Conservation (phyloP, 345 rosid species). For the Brassica rapa region DNA sequence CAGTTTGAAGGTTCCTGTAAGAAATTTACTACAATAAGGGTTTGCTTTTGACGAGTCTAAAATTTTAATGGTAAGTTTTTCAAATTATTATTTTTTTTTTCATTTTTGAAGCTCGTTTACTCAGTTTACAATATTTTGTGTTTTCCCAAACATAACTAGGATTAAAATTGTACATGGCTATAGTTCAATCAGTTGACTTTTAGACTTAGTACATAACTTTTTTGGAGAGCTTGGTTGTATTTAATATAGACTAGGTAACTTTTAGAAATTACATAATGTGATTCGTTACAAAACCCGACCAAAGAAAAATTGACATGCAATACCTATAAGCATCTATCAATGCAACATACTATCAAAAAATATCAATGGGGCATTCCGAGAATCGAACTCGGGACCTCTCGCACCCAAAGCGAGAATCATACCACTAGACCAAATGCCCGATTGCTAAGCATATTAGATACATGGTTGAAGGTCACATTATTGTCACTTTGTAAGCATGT, state of each 20-base stretch:
- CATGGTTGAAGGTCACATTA: neutral
- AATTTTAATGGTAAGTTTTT: too few relatives aligned
- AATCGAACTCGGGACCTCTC: conserved; percentile 29
- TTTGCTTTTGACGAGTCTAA: neutral
- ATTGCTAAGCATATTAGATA: neutral
- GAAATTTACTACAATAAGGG: neutral
- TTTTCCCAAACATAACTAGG: too few relatives aligned
- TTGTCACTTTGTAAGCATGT: neutral
- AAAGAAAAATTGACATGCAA: neutral
- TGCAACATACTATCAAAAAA: neutral
- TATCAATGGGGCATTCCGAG: conserved; percentile 33
- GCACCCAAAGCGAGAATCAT: conserved; percentile 41
- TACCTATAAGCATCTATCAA: neutral
- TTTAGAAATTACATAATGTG: neutral
- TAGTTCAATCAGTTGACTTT: too few relatives aligned
- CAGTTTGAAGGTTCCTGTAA: neutral
- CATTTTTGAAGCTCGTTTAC: too few relatives aligned
- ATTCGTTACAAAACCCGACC: neutral
- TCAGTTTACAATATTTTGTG: too few relatives aligned
- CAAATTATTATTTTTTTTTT: too few relatives aligned
- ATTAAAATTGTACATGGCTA: too few relatives aligned
- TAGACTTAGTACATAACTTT: too few relatives aligned
- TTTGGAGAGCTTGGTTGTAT: too few relatives aligned
- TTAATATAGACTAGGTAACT: too few relatives aligned
- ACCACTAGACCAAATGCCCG: conserved; percentile 77